Base-by-base conservation (phyloP, 176 grass and related monocot species). In the Avena sativa region DNA sequence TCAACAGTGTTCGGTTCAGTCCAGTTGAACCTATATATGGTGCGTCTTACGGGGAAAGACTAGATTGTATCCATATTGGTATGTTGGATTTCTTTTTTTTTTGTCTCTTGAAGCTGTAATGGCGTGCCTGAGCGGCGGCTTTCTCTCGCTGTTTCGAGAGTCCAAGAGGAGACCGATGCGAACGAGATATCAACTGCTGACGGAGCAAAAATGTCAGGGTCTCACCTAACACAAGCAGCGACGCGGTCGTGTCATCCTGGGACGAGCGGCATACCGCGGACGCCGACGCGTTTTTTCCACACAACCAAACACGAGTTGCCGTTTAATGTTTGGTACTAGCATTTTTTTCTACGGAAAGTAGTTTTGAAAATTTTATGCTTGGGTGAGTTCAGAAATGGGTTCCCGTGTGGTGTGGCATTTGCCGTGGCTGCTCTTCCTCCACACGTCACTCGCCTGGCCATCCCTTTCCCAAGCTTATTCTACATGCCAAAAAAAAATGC, bases 401-500 rank as follows among this genome's bases (percentile, higher is more conserved):
- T 40, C 15, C 12, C 64, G 20, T 70, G 8, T 15, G 25, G 20
- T 70, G 8, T 70, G 49, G 64, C 64, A 3, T 36, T 20, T 43
- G 16, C 34, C 8, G 8, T 20, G 49, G 10, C 30, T 56, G 40
- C 30, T 71, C 65, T 55, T 44, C 20, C 19, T 57, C 19, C 32
- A 48, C 30, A 55, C 20, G 66, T 26, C 30, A 12, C 10, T 6
- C 13, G 38, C 34, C 25, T 46, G 8, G 32, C 26, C 13, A 43
- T 12, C 67, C 81, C n/a, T 83, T 58, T 46, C 51, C 52, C 34
- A 12, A 25, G 25, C 26, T 57, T 71, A 69, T 69, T 69, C 67
- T 70, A 70, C 2, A 16, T 16, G 8, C 32, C 2, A 34, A 38
- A 1, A 14, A 13, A 66, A 43, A 70, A 8, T 69, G 32, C 34